phyloP scores from a whole-genome alignment of 148 eudicot species.

The Arctostaphylos glauca region DNA sequence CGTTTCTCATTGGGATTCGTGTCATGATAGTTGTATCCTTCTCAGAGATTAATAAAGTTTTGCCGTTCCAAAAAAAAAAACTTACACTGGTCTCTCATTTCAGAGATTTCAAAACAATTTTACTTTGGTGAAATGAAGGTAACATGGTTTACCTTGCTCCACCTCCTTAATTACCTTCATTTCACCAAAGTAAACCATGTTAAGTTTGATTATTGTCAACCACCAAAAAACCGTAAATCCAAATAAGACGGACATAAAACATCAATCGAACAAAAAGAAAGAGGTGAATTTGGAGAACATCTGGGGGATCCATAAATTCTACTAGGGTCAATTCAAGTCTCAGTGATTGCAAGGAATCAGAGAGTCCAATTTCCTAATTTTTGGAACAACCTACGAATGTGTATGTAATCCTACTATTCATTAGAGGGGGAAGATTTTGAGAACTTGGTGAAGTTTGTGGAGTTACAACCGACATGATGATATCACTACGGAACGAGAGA shows the following conservation, averaged over 20 bases:
- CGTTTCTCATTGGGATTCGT: too few species aligned
- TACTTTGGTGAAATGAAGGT: background rate
- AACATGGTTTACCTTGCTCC: background rate
- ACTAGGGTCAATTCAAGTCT: background rate
- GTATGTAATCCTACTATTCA: background rate
- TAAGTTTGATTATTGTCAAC: background rate
- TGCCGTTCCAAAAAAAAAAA: too few species aligned
- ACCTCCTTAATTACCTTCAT: background rate
- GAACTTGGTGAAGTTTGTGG: background rate
- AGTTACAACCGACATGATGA: background rate
- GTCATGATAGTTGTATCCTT: too few species aligned
- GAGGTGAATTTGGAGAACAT: background rate
- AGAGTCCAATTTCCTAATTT: background rate
- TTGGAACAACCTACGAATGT: background rate
- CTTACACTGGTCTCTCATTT: background rate
- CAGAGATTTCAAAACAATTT: background rate
- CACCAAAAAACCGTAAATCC: background rate
- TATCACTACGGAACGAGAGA: too few species aligned
- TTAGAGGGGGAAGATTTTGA: background rate
- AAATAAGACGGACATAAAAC: background rate
- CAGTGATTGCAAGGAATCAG: background rate
- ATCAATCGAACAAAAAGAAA: background rate
- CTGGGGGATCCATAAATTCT: background rate
- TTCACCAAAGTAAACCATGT: background rate
- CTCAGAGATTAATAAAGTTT: too few species aligned